phyloP scores from a whole-genome alignment of 371 early-diverging fungal genomes.

The Saksenaea vasiformis region DNA sequence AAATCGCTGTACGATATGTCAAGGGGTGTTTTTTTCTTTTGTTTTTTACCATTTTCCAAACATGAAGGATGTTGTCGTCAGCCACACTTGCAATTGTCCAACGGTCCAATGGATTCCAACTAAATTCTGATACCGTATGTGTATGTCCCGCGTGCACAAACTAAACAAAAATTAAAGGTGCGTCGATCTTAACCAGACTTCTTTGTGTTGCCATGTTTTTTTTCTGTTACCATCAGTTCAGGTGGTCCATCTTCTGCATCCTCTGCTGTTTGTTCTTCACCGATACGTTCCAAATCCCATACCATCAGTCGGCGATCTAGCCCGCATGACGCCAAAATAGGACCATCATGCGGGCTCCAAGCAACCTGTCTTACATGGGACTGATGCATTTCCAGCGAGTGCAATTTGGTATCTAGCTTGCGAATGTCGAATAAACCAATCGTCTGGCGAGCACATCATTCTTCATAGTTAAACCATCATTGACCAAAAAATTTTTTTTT shows the following conservation, averaged over 20 bases:
- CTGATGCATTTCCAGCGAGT: conserved; percentile 88
- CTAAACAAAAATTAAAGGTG: conserved; percentile 27
- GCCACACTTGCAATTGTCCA: conserved; percentile 95
- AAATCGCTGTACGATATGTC: not conserved
- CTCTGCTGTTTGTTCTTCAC: conserved; percentile 94
- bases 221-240: conserved; percentile 80
- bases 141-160: conserved; percentile 99
- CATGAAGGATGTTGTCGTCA: conserved; percentile 96
- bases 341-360: conserved; percentile 95
- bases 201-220: not conserved
- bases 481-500: not conserved
- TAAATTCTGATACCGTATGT: conserved; percentile 92
- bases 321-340: conserved; percentile 90
- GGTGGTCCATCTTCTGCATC: conserved; percentile 98
- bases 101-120: conserved; percentile 95
- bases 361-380: conserved; percentile 91
- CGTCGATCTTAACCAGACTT: conserved; percentile 2
- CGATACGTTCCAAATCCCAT: conserved; percentile 96
- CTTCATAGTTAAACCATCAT: not conserved
- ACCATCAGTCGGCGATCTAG: conserved; percentile 93
- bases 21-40: not conserved
- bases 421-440: conserved; percentile 98
- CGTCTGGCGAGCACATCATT: conserved; percentile 46
- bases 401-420: conserved; percentile 78
- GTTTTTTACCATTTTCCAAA: conserved; percentile 95